Evolutionary conservation across 2,329 filamentous ascomycete genomes (phyloP), one percentile per base, ranked within the genome.

Genomic region (Neonectria ditissima): DNA sequence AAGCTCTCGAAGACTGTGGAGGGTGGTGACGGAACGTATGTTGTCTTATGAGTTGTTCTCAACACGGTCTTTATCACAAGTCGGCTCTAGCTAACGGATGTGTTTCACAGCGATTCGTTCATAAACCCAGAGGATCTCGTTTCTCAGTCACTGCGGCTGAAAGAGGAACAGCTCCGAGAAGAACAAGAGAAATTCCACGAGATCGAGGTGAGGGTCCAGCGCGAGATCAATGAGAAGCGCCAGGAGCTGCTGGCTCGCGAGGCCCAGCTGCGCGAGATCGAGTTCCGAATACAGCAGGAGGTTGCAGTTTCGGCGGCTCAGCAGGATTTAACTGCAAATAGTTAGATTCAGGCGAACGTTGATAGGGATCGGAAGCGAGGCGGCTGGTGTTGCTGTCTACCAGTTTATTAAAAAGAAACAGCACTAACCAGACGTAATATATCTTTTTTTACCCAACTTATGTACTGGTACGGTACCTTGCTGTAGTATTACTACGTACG

Each of bases 121-220:
- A 97, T 99, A 91, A 97, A 97, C 85, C 96, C 96, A 70, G 96
- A 98, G 81, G 95, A 97, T 73, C 88, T 99, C 67, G 96, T 96
- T 54, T 96, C 92, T 65, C 96, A 99, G 83, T 98, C 94, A 37
- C 95, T 99, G 68, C 94, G 96, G 69, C 91, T 99, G 80, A 99
- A 99, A 93, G 96, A 99, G 81, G 96, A 99, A 83, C 96, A 99
- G 82, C 92, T 99, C 74, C 93, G 96, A 78, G 94, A 96, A 77
- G 96, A 99, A 83, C 96, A 99, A 85, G 96, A 99, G 91, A 99
- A 99, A 87, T 91, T 99, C 69, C 93, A 96, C 81, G 96, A 99
- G 85, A 98, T 99, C 79, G 96, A 99, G 80, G 87, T 97, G 85
- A 99, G 98, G 91, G 96, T 99, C 68, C 96, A 99, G 85, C 93